A percentile compares a stretch with the other conserved stretches of the same genome.
These are phyloP conservation scores for Picochlorum sp. DNA, from an alignment of 139 green algal genomes.

Conservation along the genomic window DNA sequence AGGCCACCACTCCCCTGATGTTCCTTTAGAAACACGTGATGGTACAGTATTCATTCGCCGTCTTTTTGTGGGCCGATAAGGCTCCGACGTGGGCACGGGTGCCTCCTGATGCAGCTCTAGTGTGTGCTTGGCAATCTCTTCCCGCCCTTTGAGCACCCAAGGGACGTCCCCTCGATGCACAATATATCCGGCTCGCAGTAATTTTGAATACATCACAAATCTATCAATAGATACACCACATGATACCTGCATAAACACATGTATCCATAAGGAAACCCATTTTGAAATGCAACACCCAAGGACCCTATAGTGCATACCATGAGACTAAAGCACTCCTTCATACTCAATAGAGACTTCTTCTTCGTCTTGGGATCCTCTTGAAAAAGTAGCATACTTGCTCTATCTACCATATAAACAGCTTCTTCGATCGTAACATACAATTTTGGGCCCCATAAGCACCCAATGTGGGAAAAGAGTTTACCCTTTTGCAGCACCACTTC, in stretches of 20 bases:
- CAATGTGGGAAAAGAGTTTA: slow-evolving; percentile 25
- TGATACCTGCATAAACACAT: not conserved
- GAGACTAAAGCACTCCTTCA: slow-evolving; percentile 19
- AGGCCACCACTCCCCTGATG: not conserved
- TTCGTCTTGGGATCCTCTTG: not conserved
- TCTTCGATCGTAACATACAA: slow-evolving; percentile 28
- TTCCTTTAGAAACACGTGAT: too few relatives aligned
- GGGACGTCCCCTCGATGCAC: slow-evolving; percentile 11
- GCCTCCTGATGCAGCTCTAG: too few relatives aligned
- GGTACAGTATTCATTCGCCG: too few relatives aligned
- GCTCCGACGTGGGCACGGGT: too few relatives aligned
- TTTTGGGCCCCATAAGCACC: slow-evolving; percentile 11
- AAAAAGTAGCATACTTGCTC: slow-evolving; percentile 32
- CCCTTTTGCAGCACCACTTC: slow-evolving; percentile 31
- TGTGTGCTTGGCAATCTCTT: too few relatives aligned
- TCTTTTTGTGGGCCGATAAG: too few relatives aligned
- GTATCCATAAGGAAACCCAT: not conserved
- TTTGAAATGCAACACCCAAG: not conserved
- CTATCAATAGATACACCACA: slow-evolving; percentile 3
- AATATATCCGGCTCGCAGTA: slow-evolving; percentile 31
- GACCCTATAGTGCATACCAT: slow-evolving; percentile 1
- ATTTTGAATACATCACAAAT: slow-evolving; percentile 30
- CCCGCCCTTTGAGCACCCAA: not conserved
- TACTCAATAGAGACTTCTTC: slow-evolving; percentile 6
- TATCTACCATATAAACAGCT: slow-evolving; percentile 18